Evolutionary conservation across 1,284 basidiomycete species (phyloP), one percentile per base, ranked within the genome.

Genomic region (Athelia sp.): DNA sequence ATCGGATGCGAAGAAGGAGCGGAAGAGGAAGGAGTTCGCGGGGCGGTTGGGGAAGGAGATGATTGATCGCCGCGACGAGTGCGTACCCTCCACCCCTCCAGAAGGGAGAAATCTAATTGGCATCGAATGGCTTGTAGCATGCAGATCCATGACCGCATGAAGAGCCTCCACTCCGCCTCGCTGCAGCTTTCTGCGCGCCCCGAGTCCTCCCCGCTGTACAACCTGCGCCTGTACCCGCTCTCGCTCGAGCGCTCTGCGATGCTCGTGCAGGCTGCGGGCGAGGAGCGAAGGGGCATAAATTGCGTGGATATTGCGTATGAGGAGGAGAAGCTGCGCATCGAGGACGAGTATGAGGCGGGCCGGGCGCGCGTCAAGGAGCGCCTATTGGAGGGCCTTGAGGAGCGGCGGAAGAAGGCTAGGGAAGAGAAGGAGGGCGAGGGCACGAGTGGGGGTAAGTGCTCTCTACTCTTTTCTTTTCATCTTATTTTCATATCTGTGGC

Each of bases 391-490:
- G 85, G 88, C 17, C 86, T 90, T 55, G 88, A 90, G 63, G 88
- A 91, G 58, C 73, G 87, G 23, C 68, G 87, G 50, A 71, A 81
- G 54, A 69, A 84, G 50, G 88, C 88, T 22, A 72, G 88, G 50
- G 88, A 91, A 54, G 87, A 90, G 69, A 90, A 90, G 59, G 87
- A 90, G 52, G 84, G 86, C 47, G 87, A 90, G 56, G 86, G 86
- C 22, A 79, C 76, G 8, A 26, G 43, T 60, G 74, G 38, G 75
- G 71, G 70, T 72, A 38, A 24, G 62, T 56, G 4, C 21, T 38
- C 45, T 46, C 3, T 38, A 17, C 35, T 34, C 22, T 31, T 45
- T 18, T 48, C 22, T 44, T 31, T 19, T 29, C 15, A 23, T 22
- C 23, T 38, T 40, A n/a, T 21, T 6, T 17, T 4, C 36, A 8